phyloP scores from a whole-genome alignment of 495 filamentous ascomycete species.

The Haplographium delicatum region DNA sequence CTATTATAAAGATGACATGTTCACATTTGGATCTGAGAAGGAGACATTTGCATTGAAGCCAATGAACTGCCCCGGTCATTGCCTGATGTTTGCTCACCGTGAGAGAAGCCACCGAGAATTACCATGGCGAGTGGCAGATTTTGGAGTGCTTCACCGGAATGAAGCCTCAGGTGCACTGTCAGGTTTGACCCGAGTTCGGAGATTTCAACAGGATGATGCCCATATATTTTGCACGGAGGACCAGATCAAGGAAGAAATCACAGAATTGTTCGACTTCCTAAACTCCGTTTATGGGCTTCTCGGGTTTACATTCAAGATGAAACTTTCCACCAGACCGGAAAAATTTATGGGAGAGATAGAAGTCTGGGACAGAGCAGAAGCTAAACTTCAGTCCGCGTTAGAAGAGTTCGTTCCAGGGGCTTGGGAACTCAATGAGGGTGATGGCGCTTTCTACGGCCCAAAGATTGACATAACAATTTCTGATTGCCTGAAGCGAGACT shows the following conservation, averaged over 20 bases:
- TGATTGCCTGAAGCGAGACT: slow-evolving; percentile 70
- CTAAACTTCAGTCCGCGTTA: slow-evolving; percentile 68
- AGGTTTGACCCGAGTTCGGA: slow-evolving; percentile 83
- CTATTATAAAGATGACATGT: slow-evolving; percentile 97
- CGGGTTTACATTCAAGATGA: slow-evolving; percentile 93
- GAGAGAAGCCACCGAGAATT: slow-evolving; percentile 83
- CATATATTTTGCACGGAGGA: slow-evolving; percentile 88
- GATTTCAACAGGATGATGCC: slow-evolving; percentile 93
- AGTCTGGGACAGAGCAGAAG: slow-evolving; percentile 85
- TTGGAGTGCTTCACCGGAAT: slow-evolving; percentile 91
- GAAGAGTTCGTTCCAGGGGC: slow-evolving; percentile 65
- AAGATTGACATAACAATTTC: slow-evolving; percentile 87
- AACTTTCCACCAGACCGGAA: slow-evolving; percentile 90
- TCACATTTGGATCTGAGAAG: slow-evolving; percentile 86
- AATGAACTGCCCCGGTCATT: slow-evolving; percentile 96
- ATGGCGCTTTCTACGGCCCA: slow-evolving; percentile 96
- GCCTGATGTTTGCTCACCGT: slow-evolving; percentile 68
- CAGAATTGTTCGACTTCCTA: slow-evolving; percentile 84
- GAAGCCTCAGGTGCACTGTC: slow-evolving; percentile 89
- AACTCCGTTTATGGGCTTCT: slow-evolving; percentile 78
- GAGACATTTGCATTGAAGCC: slow-evolving; percentile 83
- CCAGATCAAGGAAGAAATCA: slow-evolving; percentile 76
- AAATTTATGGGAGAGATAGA: slow-evolving; percentile 82
- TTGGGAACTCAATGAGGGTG: slow-evolving; percentile 88
- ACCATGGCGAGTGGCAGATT: slow-evolving; percentile 87